phyloP scores from a whole-genome alignment of 371 early-diverging fungal genomes.

The Funneliformis caledonium region DNA sequence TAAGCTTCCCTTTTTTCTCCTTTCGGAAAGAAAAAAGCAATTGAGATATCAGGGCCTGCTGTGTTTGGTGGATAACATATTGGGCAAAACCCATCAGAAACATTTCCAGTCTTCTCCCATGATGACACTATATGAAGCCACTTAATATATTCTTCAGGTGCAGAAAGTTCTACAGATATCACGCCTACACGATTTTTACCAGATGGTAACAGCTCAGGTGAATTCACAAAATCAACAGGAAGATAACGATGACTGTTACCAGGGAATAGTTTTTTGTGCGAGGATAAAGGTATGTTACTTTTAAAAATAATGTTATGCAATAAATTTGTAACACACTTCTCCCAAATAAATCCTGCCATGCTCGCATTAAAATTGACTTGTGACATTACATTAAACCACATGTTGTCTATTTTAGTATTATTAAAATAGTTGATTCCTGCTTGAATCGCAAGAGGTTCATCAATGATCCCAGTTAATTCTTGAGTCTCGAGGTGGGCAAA shows the following conservation, averaged over 20 bases:
- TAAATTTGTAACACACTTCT: background rate
- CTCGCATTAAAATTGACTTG: constrained; percentile 4
- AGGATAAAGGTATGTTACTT: constrained; percentile 3
- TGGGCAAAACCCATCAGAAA: background rate
- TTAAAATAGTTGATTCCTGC: background rate
- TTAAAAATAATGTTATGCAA: background rate
- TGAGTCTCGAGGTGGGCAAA: background rate
- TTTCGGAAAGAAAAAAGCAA: constrained; percentile 2
- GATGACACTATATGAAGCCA: background rate
- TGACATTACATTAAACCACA: background rate
- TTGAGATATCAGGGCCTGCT: constrained; percentile 13
- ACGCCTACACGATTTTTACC: background rate
- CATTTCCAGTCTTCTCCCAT: background rate
- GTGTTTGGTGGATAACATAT: background rate
- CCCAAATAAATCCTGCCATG: constrained; percentile 13
- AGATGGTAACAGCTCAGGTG: background rate
- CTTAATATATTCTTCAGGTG: background rate
- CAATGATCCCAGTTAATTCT: no score
- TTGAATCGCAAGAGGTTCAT: background rate
- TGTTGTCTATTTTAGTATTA: background rate
- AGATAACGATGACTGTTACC: background rate
- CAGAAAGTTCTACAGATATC: background rate
- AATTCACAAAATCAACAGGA: background rate
- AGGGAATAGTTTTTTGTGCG: background rate
- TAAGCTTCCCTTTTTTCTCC: background rate